Conservation (phyloP, 1,284 basidiomycete species). For the Rhodotorula glutinis region DNA sequence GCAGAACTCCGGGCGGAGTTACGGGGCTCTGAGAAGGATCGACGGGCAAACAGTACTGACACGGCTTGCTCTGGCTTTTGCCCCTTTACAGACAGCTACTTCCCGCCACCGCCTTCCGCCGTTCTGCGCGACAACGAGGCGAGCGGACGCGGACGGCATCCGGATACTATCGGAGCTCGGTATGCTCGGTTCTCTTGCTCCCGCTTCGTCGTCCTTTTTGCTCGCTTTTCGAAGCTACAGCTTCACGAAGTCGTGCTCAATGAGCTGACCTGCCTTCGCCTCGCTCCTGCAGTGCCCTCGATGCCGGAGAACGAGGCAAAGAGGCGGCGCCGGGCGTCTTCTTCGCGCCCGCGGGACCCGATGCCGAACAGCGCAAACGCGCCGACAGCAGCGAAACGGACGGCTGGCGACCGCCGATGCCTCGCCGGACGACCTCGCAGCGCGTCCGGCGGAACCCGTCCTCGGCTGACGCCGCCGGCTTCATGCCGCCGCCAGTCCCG, state of each 20-base stretch:
- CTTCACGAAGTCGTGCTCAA: no score
- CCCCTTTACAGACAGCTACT: slow-evolving; percentile 30
- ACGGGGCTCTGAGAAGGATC: no score
- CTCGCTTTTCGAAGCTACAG: no score
- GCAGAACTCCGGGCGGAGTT: no score
- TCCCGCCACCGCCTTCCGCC: slow-evolving; percentile 28
- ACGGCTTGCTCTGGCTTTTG: background rate
- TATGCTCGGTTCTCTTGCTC: background rate
- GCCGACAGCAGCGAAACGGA: slow-evolving; percentile 22
- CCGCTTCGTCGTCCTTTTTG: no score
- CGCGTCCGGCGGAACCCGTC: slow-evolving; percentile 18
- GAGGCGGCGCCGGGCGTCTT: slow-evolving; percentile 35
- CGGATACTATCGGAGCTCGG: slow-evolving; percentile 34
- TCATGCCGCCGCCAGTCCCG: background rate
- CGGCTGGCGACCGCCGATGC: slow-evolving; percentile 26
- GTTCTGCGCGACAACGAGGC: slow-evolving; percentile 28
- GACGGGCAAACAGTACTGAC: no score
- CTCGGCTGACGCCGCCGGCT: background rate
- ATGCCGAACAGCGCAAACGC: background rate
- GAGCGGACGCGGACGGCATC: slow-evolving; percentile 23
- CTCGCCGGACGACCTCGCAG: slow-evolving; percentile 33
- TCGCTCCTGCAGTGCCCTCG: slow-evolving; percentile 14
- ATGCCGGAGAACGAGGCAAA: slow-evolving; percentile 21
- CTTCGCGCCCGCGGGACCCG: slow-evolving; percentile 28
- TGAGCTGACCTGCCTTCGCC: background rate